Evolutionary conservation across 2,329 filamentous ascomycete genomes (phyloP).

Genomic region (Fusarium pilosicola): DNA sequence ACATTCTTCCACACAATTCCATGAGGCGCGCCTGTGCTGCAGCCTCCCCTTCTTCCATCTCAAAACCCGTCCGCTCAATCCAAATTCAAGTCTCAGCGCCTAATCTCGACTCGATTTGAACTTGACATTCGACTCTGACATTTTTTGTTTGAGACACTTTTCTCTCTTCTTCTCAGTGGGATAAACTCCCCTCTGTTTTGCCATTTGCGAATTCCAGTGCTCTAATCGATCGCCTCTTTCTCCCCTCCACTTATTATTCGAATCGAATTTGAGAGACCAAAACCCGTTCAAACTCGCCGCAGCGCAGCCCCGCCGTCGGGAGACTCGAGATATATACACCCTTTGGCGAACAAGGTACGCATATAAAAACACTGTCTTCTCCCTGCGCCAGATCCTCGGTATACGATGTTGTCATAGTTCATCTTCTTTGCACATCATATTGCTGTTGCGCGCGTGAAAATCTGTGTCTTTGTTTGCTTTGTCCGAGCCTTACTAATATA

Average conservation of each 20-base stretch:
- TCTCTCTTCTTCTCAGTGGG: conserved; percentile 17
- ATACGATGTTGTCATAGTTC: background rate
- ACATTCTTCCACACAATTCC: conserved; percentile 56
- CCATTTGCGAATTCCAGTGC: conserved; percentile 6
- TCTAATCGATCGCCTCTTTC: conserved; percentile 1
- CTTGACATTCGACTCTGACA: conserved; percentile 13
- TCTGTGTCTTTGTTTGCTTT: conserved; percentile 18
- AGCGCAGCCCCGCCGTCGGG: conserved; percentile 43
- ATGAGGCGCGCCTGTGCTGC: conserved; percentile 52
- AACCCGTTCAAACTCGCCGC: conserved; percentile 38
- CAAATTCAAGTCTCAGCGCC: conserved; percentile 35
- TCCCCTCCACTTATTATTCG: conserved; percentile 39
- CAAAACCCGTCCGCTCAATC: conserved; percentile 40
- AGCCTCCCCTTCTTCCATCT: conserved; percentile 45
- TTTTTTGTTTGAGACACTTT: conserved; percentile 33
- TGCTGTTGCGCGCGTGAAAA: conserved; percentile 4
- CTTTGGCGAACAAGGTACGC: conserved; percentile 43
- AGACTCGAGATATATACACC: conserved; percentile 35
- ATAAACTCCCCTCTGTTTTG: conserved; percentile 1
- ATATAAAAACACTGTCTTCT: conserved; percentile 1
- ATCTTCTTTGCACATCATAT: background rate
- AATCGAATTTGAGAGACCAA: conserved; percentile 38
- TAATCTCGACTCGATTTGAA: conserved; percentile 35
- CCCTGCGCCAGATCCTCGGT: background rate
- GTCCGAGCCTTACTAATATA: conserved; percentile 35